Percentiles rank a stretch among this genome's conserved stretches.
phyloP scores from a whole-genome alignment of 352 stramenopile genomes.

The Phytophthora macrochlamydospora region DNA sequence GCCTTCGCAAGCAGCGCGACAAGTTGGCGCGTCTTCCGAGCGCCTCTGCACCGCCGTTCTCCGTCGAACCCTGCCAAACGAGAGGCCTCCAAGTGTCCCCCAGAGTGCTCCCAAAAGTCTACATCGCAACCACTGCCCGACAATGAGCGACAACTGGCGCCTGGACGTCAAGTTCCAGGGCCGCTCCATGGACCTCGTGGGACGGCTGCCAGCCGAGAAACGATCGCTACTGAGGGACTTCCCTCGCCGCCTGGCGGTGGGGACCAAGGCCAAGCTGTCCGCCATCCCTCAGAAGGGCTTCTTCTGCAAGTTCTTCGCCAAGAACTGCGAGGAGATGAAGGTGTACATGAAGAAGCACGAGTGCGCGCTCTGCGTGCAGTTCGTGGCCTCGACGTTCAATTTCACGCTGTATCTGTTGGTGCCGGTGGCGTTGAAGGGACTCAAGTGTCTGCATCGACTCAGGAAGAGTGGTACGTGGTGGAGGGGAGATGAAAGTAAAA shows the following conservation, averaged over 20 bases:
- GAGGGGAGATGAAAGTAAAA: neutral
- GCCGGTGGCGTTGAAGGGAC: conserved; percentile 58
- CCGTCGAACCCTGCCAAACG: neutral
- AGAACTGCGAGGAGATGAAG: conserved; percentile 86
- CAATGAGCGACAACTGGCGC: conserved; percentile 80
- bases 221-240: conserved; percentile 79
- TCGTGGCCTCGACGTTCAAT: conserved; percentile 81
- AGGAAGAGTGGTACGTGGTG: conserved; percentile 69
- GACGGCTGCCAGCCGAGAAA: conserved; percentile 81
- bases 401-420: conserved; percentile 87
- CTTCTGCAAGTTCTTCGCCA: conserved; percentile 90
- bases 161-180: conserved; percentile 88
- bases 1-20: neutral
- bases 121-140: neutral
- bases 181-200: conserved; percentile 69
- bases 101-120: neutral
- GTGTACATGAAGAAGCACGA: conserved; percentile 90
- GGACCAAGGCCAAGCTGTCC: conserved; percentile 76
- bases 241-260: conserved; percentile 72
- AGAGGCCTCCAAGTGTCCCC: no score
- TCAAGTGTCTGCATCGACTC: conserved; percentile 83
- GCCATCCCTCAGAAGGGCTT: conserved; percentile 87
- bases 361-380: conserved; percentile 84
- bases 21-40: neutral
- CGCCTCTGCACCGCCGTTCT: neutral